These are phyloP conservation scores for Mycosarcoma mackinlayi DNA, from an alignment of 1,284 basidiomycete genomes.

Conservation along the genomic window DNA sequence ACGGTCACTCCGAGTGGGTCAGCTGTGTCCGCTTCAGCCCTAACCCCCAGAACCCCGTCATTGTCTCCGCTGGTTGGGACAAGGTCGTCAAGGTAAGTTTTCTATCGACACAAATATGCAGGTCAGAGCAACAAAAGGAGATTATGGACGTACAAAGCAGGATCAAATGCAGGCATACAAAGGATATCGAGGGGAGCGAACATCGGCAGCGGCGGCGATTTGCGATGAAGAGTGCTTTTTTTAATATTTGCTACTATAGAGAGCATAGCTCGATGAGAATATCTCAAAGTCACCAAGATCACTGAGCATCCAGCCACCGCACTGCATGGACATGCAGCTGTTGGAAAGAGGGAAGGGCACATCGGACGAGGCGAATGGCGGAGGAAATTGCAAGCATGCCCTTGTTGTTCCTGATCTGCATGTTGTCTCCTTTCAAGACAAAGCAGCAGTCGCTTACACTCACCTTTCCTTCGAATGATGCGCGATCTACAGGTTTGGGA, in stretches of 20 bases:
- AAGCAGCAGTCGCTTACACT: slow-evolving; percentile 13
- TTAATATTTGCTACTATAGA: slow-evolving; percentile 87
- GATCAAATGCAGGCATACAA: slow-evolving; percentile 68
- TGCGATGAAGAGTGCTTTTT: slow-evolving; percentile 69
- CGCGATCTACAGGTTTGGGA: slow-evolving; percentile 87
- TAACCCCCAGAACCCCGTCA: slow-evolving; percentile 96
- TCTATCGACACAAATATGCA: slow-evolving; percentile 49
- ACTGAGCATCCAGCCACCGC: slow-evolving; percentile 71
- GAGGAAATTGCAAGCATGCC: not conserved
- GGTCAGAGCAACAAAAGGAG: slow-evolving; percentile 2
- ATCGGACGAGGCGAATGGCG: not conserved
- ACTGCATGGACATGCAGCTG: slow-evolving; percentile 4
- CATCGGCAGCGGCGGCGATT: slow-evolving; percentile 4
- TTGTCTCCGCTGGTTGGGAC: slow-evolving; percentile 99
- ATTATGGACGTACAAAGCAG: not conserved
- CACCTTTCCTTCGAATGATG: not conserved
- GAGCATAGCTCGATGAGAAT: slow-evolving; percentile 76
- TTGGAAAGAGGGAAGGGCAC: slow-evolving; percentile 2
- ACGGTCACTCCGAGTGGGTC: slow-evolving; percentile 84
- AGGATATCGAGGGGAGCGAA: not conserved
- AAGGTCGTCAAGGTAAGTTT: slow-evolving; percentile 96
- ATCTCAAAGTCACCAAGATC: slow-evolving; percentile 79
- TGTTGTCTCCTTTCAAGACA: too few species aligned
- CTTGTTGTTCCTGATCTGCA: slow-evolving; percentile 12
- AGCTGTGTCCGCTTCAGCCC: slow-evolving; percentile 99